These are phyloP conservation scores for Vanrija sp. DNA, from an alignment of 1,284 basidiomycete genomes.

Conservation along the genomic window DNA sequence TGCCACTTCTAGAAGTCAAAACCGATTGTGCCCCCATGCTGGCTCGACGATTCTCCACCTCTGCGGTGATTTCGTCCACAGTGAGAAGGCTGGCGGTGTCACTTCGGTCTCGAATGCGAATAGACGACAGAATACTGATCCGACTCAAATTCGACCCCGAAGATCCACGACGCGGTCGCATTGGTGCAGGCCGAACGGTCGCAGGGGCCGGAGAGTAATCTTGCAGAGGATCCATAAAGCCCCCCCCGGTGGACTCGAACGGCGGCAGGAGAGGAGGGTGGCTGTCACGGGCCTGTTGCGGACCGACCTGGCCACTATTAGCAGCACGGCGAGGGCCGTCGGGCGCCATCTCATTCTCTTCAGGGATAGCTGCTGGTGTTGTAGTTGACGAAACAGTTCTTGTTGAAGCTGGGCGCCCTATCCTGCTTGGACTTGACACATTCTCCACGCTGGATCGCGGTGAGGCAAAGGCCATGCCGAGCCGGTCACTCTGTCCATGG, in stretches of 20 bases:
- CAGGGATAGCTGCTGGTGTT: conserved; percentile 33
- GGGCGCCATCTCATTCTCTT: conserved; percentile 28
- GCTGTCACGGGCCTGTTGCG: conserved; percentile 19
- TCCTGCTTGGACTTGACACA: conserved; percentile 17
- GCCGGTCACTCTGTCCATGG: conserved; percentile 20
- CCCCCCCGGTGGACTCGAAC: conserved; percentile 70
- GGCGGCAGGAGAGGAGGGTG: conserved; percentile 66
- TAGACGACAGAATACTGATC: conserved; percentile 73
- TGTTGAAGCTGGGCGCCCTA: conserved; percentile 22
- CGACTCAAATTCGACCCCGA: conserved; percentile 54
- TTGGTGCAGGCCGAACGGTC: conserved; percentile 29
- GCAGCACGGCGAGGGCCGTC: conserved; percentile 14
- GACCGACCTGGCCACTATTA: conserved; percentile 31
- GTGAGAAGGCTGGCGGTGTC: conserved; percentile 91
- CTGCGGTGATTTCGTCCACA: conserved; percentile 95
- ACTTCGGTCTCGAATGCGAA: conserved; percentile 73
- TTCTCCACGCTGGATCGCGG: conserved; percentile 6
- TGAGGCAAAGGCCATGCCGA: neutral
- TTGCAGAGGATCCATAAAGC: conserved; percentile 71
- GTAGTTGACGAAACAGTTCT: conserved; percentile 19
- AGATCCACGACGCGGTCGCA: conserved; percentile 54
- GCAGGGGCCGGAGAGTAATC: conserved; percentile 29
- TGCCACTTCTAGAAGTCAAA: neutral
- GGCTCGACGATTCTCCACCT: conserved; percentile 77
- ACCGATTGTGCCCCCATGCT: conserved; percentile 49